phyloP scores from a whole-genome alignment of 345 rosid genomes.

The Pelargonium nanum region DNA sequence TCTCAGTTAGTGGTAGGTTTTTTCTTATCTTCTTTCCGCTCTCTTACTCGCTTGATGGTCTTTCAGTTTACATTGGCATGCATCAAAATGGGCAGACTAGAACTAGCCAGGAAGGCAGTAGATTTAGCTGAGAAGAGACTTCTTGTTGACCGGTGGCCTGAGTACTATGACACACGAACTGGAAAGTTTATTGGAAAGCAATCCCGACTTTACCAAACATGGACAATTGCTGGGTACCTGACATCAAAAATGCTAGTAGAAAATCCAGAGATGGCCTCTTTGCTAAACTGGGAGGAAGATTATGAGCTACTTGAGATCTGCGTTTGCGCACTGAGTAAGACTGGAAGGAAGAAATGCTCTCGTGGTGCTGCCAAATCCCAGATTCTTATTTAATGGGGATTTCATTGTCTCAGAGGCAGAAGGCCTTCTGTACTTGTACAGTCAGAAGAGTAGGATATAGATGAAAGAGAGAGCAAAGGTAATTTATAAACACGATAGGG shows the following conservation, averaged over 20 bases:
- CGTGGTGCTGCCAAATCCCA: constrained; percentile 86
- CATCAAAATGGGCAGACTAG: constrained; percentile 78
- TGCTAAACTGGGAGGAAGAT: constrained; percentile 87
- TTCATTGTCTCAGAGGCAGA: no score
- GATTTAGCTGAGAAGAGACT: constrained; percentile 81
- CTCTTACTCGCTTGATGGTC: neutral
- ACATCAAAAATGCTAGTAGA: constrained; percentile 72
- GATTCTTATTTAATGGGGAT: constrained; percentile 52
- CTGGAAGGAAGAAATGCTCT: constrained; percentile 82
- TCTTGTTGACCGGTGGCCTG: constrained; percentile 70
- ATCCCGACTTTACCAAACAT: constrained; percentile 76
- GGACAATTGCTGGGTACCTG: constrained; percentile 89
- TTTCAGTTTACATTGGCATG: constrained; percentile 90
- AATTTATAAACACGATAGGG: neutral
- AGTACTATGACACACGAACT: constrained; percentile 80
- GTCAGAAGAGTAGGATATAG: neutral
- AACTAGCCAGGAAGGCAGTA: constrained; percentile 75
- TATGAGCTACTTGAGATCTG: constrained; percentile 84
- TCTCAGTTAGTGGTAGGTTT: no score
- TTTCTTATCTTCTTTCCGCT: no score
- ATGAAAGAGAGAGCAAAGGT: neutral
- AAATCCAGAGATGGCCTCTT: constrained; percentile 72
- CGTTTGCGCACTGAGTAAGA: constrained; percentile 74
- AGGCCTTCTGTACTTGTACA: neutral
- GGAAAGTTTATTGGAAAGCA: constrained; percentile 92